Evolutionary conservation across 306 rosid species (phyloP).

Genomic region (Pachyrhizus erosus): DNA sequence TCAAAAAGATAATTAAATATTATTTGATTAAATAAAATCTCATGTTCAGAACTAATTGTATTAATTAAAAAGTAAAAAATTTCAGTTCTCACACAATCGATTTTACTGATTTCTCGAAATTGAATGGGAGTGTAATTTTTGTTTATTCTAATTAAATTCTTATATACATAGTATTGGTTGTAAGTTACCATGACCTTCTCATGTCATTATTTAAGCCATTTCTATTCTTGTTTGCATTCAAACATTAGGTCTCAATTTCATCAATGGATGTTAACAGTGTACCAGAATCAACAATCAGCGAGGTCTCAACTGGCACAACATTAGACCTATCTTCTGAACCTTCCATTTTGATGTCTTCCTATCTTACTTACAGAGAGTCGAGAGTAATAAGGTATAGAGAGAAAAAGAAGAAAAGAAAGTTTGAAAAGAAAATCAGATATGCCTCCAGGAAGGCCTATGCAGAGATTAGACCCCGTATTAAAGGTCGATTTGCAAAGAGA

Average conservation of each 20-base stretch:
- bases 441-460: slow-evolving; percentile 90
- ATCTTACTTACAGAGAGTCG: slow-evolving; percentile 68
- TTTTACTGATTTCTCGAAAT: too few relatives aligned
- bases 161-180: too few relatives aligned
- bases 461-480: slow-evolving; percentile 77
- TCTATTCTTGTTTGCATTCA: neutral
- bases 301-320: slow-evolving; percentile 53
- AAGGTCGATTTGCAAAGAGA: slow-evolving; percentile 80
- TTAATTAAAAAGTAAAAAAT: too few relatives aligned
- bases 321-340: slow-evolving; percentile 55
- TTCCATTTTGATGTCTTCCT: slow-evolving; percentile 55
- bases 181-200: neutral
- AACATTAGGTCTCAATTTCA: slow-evolving; percentile 62
- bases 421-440: slow-evolving; percentile 80
- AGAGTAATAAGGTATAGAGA: slow-evolving; percentile 77
- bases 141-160: too few relatives aligned
- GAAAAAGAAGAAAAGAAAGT: slow-evolving; percentile 81
- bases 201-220: neutral
- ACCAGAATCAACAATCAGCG: slow-evolving; percentile 68
- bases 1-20: too few relatives aligned
- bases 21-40: too few relatives aligned
- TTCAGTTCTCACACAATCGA: too few relatives aligned
- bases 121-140: too few relatives aligned
- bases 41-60: too few relatives aligned
- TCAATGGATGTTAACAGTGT: slow-evolving; percentile 73